Percentiles rank a stretch among this genome's conserved stretches.
phyloP scores from a whole-genome alignment of 192 early-diverging fungal genomes.

The Backusella luteola region DNA sequence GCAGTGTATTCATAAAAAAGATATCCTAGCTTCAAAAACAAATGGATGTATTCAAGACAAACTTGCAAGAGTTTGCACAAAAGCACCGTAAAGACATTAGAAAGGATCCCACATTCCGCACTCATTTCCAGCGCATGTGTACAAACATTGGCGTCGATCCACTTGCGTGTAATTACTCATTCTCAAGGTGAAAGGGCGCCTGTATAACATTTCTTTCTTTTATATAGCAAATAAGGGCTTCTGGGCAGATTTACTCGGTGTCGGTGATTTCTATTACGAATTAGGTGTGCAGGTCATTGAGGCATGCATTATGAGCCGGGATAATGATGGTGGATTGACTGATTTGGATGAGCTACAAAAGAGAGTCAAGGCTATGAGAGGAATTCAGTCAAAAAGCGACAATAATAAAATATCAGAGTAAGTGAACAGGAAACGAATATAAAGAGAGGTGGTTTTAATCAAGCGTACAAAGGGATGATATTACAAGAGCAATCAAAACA shows the following conservation, averaged over 20 bases:
- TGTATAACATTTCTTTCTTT: not conserved
- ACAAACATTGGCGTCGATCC: slow-evolving; percentile 93
- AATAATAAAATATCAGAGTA: slow-evolving; percentile 36
- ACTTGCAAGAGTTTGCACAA: slow-evolving; percentile 84
- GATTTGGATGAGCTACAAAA: slow-evolving; percentile 79
- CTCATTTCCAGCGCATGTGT: slow-evolving; percentile 94
- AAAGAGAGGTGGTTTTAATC: not conserved
- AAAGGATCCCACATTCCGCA: slow-evolving; percentile 80
- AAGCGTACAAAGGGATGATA: slow-evolving; percentile 69
- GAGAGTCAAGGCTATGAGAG: slow-evolving; percentile 70
- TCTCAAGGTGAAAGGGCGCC: not conserved
- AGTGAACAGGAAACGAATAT: not conserved
- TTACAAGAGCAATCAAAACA: slow-evolving; percentile 80
- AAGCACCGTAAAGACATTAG: slow-evolving; percentile 88
- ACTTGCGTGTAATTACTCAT: slow-evolving; percentile 62
- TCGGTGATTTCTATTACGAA: slow-evolving; percentile 98
- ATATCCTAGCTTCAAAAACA: slow-evolving; percentile 60
- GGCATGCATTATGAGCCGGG: slow-evolving; percentile 81
- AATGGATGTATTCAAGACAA: slow-evolving; percentile 70
- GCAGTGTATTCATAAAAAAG: not conserved
- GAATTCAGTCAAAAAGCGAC: slow-evolving; percentile 16
- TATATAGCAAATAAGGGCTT: slow-evolving; percentile 86
- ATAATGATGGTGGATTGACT: slow-evolving; percentile 88
- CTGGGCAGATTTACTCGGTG: slow-evolving; percentile 92
- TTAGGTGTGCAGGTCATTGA: slow-evolving; percentile 92